A percentile compares a stretch with the other conserved stretches of the same genome.
Conservation (phyloP, 352 stramenopile species). For the Pythium dissotocum region DNA sequence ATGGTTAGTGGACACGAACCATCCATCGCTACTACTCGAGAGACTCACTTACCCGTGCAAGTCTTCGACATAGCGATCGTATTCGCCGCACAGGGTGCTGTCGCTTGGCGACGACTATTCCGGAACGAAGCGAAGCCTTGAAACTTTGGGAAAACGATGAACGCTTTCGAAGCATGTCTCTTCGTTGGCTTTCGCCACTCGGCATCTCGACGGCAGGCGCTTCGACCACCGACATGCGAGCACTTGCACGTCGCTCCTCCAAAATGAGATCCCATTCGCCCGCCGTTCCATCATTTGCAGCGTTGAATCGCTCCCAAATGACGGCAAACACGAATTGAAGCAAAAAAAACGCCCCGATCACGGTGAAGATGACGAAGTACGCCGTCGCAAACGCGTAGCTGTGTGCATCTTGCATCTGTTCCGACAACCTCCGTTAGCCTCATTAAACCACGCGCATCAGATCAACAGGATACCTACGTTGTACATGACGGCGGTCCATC, state of each 20-base stretch:
- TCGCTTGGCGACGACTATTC: slow-evolving; percentile 26
- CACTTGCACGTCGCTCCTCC: slow-evolving; percentile 29
- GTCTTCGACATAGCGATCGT: slow-evolving; percentile 19
- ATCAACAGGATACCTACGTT: slow-evolving; percentile 48
- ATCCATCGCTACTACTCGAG: neutral
- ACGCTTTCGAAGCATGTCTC: neutral
- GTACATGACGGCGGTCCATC: slow-evolving; percentile 87
- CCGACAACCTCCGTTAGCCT: too few species aligned
- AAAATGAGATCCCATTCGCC: slow-evolving; percentile 45
- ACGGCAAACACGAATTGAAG: slow-evolving; percentile 86
- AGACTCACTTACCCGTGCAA: slow-evolving; percentile 29
- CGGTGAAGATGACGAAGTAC: slow-evolving; percentile 82
- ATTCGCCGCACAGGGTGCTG: slow-evolving; percentile 24
- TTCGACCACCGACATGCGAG: neutral
- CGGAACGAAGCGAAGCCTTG: slow-evolving; percentile 17
- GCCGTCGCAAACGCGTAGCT: slow-evolving; percentile 42
- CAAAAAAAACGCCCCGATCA: slow-evolving; percentile 82
- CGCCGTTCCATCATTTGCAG: slow-evolving; percentile 40
- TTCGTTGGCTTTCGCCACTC: neutral
- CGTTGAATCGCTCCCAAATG: slow-evolving; percentile 63
- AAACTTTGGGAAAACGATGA: slow-evolving; percentile 21
- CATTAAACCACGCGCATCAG: too few species aligned
- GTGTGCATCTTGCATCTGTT: slow-evolving; percentile 28
- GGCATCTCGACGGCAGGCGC: neutral
- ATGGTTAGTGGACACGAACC: neutral